Evolutionary conservation across 805 yeast genomes (phyloP), one percentile per base, ranked within the genome.

Genomic region (Saturnispora silvae): DNA sequence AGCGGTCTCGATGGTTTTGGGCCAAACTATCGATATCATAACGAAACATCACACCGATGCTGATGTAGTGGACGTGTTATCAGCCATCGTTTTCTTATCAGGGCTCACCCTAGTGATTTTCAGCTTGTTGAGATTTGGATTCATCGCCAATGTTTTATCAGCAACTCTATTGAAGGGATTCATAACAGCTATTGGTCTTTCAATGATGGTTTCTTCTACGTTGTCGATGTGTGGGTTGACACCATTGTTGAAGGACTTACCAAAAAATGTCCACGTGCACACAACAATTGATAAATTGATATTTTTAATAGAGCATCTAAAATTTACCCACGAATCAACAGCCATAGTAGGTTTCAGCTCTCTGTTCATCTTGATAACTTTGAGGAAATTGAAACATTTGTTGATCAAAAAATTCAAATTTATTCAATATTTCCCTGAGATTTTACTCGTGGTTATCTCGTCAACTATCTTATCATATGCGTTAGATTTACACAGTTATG

Each of bases 101-200:
- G 97, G 96, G 2, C 72, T 77, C 3, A 64, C 76, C 14, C 62
- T 85, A 13, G 58, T 87, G 5, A 73, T 77, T 2, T 75, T 81
- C 43, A 96, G 96, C 0, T 54, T 87, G 13, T 66, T 81, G n/a
- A 65, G 96, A 27, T 75, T 83, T 47, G 97, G 97, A 0, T 87
- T 78, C 52, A 61, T 86, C 33, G 95, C 84, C 48, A 80, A 77
- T 42, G 81, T 86, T 2, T 62, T 86, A 34, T 79, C 92, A 28
- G 71, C 83, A 18, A 76, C 94, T 0, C 60, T 86, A 23, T 58
- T 86, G 10, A 68, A 85, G 43, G 96, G 96, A 0, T 86, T 86
- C 50, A 73, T 86, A 28, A 76, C 85, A 10, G 92, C 92, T 4
- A 84, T 86, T 41, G 96, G 95, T 13, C 45, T 81, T 16, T 77